Conservation (phyloP, 169 alveolate genomes). For the Cryptosporidium tyzzeri region DNA sequence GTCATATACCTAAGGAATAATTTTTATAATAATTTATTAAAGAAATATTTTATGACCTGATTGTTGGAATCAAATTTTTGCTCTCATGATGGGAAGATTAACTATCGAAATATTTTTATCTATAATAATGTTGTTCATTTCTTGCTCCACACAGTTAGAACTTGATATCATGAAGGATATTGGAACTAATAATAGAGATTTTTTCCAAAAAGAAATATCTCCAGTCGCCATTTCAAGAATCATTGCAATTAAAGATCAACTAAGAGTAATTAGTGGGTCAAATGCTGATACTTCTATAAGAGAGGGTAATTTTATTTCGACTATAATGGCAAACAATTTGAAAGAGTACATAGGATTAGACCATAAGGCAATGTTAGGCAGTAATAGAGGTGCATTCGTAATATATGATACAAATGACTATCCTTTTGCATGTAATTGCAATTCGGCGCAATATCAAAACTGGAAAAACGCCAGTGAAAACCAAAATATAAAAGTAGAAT, state of each 20-base stretch:
- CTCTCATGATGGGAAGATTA: not conserved
- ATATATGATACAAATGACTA: constrained; percentile 67
- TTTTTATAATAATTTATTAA: not conserved
- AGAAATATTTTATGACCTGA: not conserved
- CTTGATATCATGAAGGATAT: constrained; percentile 30
- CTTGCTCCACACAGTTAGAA: constrained; percentile 33
- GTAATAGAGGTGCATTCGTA: constrained; percentile 67
- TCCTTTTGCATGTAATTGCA: constrained; percentile 69
- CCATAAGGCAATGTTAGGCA: not conserved
- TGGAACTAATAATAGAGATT: not conserved
- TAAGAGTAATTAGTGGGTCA: constrained; percentile 8
- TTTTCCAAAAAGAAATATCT: constrained; percentile 3
- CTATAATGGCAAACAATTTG: not conserved
- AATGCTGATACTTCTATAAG: not conserved
- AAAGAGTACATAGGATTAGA: constrained; percentile 1
- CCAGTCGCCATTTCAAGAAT: constrained; percentile 23
- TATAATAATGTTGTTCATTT: not conserved
- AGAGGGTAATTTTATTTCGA: not conserved
- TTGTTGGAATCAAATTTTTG: not conserved
- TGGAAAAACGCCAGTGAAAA: constrained; percentile 25
- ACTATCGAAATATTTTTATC: not conserved
- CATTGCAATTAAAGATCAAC: constrained; percentile 29
- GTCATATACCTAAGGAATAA: not conserved
- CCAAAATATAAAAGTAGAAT: constrained; percentile 29
- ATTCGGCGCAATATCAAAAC: constrained; percentile 33